These are phyloP conservation scores for Pisolithus orientalis DNA, from an alignment of 768 basidiomycete genomes.

Conservation along the genomic window DNA sequence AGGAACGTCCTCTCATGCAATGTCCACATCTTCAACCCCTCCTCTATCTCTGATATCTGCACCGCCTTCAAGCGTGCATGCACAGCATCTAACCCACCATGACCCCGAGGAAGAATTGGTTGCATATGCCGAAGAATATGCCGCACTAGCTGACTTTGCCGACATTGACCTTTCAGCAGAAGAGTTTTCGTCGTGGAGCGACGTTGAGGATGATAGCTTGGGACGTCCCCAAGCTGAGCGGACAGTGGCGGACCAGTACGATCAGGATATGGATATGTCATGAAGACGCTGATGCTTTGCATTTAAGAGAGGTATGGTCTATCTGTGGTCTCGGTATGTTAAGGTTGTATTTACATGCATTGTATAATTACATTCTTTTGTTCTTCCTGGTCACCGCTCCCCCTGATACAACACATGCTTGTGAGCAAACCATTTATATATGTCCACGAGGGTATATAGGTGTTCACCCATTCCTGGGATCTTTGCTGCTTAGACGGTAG, in stretches of 20 bases:
- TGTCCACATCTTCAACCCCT: background rate
- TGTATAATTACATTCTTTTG: background rate
- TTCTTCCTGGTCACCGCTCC: no score
- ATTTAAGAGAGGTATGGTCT: background rate
- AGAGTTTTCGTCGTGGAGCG: constrained; percentile 13
- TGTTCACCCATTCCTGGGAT: no score
- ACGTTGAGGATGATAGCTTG: constrained; percentile 13
- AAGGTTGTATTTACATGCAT: background rate
- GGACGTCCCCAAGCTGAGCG: background rate
- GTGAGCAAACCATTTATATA: no score
- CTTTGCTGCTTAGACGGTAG: no score
- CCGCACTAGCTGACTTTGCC: constrained; percentile 40
- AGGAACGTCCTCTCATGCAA: background rate
- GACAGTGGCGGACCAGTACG: background rate
- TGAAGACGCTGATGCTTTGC: constrained; percentile 1
- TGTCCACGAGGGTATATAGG: no score
- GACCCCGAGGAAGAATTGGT: constrained; percentile 53
- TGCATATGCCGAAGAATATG: constrained; percentile 52
- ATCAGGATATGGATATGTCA: constrained; percentile 22
- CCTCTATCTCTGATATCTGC: constrained; percentile 6
- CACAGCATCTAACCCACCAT: constrained; percentile 29
- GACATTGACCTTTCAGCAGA: constrained; percentile 29
- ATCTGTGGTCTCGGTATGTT: no score
- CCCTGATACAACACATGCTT: no score
- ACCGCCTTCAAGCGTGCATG: background rate